Evolutionary conservation across 129 eudicot species (phyloP), one percentile per base, ranked within the genome.

Genomic region (Saposhnikovia divaricata): DNA sequence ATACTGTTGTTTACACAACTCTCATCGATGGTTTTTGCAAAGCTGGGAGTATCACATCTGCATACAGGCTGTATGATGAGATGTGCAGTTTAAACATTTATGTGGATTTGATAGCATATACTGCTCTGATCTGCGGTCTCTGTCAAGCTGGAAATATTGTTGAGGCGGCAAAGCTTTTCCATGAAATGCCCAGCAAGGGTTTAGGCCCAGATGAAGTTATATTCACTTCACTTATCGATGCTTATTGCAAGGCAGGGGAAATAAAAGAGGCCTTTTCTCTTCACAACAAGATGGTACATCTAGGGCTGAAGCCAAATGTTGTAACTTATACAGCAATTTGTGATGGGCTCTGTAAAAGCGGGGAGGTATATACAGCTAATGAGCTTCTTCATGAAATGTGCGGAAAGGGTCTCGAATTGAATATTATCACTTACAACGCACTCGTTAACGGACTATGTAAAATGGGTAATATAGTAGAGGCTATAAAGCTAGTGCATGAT

Each of bases 361-460:
- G 99, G 80, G 98, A 90, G 73, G 80, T 96, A 25, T 88, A 90
- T 80, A 80, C 93, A 59, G 99, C 99, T 76, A 96, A 90, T 77
- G 98, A 92, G 59, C 98, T 92, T 84, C 90, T 96, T 66, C 87
- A 82, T 38, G 95, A 90, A 85, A 86, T 90, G 88, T 81, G 91
- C 46, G 83, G 80, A 43, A 96, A 88, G 83, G 99, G 99, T 61
- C 91, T 96, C 76, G 88, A 90, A 77, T 86, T 89, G 77, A 96
- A 96, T 85, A 83, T 88, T 70, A 88, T 55, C 86, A 96, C 95
- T 0, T 96, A 93, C 71, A 96, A 92, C 74, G 80, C 97, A 68
- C 99, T 96, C 59, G 83, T 96, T 14, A 92, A 96, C 78, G 99
- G 99, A 18, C 90, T 92, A 47, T 96, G 99, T 81, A 92, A 89